Conservation (phyloP, 1,139 yeast genomes). For the Nakaseomyces bracarensis region DNA sequence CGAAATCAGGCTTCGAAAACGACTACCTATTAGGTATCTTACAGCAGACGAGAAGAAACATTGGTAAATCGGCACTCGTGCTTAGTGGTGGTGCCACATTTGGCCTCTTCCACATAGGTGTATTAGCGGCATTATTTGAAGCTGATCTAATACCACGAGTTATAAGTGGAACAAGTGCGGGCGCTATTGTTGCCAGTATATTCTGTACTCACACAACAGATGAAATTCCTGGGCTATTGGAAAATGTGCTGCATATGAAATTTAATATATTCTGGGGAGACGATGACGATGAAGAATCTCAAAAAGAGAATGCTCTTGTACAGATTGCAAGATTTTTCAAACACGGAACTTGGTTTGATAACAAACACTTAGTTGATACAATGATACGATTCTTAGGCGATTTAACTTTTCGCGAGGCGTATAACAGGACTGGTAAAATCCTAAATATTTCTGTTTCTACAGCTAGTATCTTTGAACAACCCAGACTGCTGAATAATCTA, state of each 20-base stretch:
- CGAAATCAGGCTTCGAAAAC: constrained; percentile 51
- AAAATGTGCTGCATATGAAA: constrained; percentile 45
- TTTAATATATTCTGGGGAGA: constrained; percentile 62
- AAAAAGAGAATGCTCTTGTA: constrained; percentile 37
- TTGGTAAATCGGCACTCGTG: constrained; percentile 88
- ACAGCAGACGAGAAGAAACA: constrained; percentile 80
- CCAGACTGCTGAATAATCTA: constrained; percentile 73
- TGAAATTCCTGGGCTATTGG: constrained; percentile 54
- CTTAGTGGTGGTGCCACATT: constrained; percentile 93
- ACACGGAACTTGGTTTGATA: constrained; percentile 81
- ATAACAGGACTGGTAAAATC: constrained; percentile 75
- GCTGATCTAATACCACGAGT: constrained; percentile 73
- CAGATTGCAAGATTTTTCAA: constrained; percentile 41
- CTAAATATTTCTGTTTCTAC: constrained; percentile 88
- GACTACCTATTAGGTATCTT: constrained; percentile 68
- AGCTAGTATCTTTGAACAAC: constrained; percentile 71
- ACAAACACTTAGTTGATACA: constrained; percentile 59
- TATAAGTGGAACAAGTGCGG: constrained; percentile 95
- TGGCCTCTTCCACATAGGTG: constrained; percentile 89
- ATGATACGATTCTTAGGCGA: constrained; percentile 78
- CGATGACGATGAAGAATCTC: constrained; percentile 41
- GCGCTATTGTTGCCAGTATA: constrained; percentile 86
- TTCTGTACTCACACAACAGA: constrained; percentile 73
- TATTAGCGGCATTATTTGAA: constrained; percentile 67
- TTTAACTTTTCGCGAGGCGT: constrained; percentile 89